Percentiles rank a stretch among this genome's conserved stretches.
Conservation (phyloP, 164 flowering plant species). For the Vitis vinifera region ASM3070453v1 NC_081810.1:8333001-8333500, state of each 20-base stretch:
- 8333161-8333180: constrained; percentile 27
- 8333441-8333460: too few relatives aligned
- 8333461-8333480: too few relatives aligned
- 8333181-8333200: constrained; percentile 29
- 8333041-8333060: constrained; percentile 67
- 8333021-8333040: constrained; percentile 41
- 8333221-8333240: neutral
- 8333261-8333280: neutral
- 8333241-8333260: too few relatives aligned
- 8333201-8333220: neutral
- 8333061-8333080: constrained; percentile 68
- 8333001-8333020: constrained; percentile 16
- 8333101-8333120: constrained; percentile 65
- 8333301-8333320: too few relatives aligned
- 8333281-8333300: neutral
- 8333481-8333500: too few relatives aligned
- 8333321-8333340: too few relatives aligned
- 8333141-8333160: constrained; percentile 81
- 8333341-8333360: too few relatives aligned
- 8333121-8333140: constrained; percentile 79
- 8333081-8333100: constrained; percentile 55
- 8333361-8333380: too few relatives aligned
- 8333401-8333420: too few relatives aligned
- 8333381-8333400: too few relatives aligned
- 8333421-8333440: too few relatives aligned